These are phyloP conservation scores for Mycena haematopus DNA, from an alignment of 768 basidiomycete genomes.

Conservation along the genomic window DNA sequence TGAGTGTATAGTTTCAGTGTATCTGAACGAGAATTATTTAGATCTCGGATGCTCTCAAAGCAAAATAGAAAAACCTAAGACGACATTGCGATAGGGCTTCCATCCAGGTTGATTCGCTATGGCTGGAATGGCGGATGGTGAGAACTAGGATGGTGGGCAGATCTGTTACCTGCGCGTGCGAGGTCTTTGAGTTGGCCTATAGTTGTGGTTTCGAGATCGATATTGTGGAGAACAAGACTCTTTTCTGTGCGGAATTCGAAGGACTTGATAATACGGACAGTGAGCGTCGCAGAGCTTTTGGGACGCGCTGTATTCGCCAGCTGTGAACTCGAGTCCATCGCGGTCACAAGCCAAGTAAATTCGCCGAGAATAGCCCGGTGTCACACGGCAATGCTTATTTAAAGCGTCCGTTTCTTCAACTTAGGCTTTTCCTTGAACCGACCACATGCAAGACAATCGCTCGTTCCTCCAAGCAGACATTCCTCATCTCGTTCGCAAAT, in stretches of 20 bases:
- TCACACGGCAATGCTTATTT: background rate
- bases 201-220: slow-evolving; percentile 83
- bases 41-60: background rate
- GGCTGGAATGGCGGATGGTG: slow-evolving; percentile 49
- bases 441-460: slow-evolving; percentile 37
- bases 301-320: slow-evolving; percentile 67
- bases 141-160: slow-evolving; percentile 18
- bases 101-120: slow-evolving; percentile 78
- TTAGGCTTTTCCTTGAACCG: background rate
- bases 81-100: slow-evolving; percentile 84
- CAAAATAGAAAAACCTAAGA: slow-evolving; percentile 57
- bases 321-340: slow-evolving; percentile 12
- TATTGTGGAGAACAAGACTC: slow-evolving; percentile 80
- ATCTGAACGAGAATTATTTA: slow-evolving; percentile 54
- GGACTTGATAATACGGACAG: slow-evolving; percentile 92
- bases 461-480: slow-evolving; percentile 62
- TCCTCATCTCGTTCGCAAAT: slow-evolving; percentile 55
- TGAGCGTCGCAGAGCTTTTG: slow-evolving; percentile 80
- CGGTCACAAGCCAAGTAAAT: slow-evolving; percentile 43
- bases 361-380: background rate
- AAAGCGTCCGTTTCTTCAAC: background rate
- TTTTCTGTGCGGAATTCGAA: slow-evolving; percentile 92
- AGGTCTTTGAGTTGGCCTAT: slow-evolving; percentile 79
- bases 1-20: slow-evolving; percentile 93
- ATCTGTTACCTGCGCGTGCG: slow-evolving; percentile 63